A percentile compares a stretch with the other conserved stretches of the same genome.
These are phyloP conservation scores for Sclerotinia borealis DNA, from an alignment of 2,329 filamentous ascomycete genomes.

Conservation along the genomic window DNA sequence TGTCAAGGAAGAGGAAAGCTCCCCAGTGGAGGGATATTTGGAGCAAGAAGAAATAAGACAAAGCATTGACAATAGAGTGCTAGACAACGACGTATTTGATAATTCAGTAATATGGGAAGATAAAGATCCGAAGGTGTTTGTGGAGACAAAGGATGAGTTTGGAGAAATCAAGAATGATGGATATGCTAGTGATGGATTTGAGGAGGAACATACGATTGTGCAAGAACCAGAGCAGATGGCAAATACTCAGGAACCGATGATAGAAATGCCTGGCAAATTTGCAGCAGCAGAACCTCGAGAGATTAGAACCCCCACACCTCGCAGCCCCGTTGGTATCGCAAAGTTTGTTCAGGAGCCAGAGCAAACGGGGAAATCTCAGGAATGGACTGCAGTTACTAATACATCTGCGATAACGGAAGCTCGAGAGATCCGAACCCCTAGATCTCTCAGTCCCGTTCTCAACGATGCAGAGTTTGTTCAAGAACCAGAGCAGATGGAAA, in stretches of 20 bases:
- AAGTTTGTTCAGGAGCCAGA: not conserved
- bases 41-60: slow-evolving; percentile 37
- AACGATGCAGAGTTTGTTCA: not conserved
- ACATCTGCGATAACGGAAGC: not conserved
- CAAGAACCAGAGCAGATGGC: slow-evolving; percentile 20
- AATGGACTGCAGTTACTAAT: not conserved
- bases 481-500: not conserved
- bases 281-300: not conserved
- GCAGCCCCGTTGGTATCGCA: not conserved
- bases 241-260: slow-evolving; percentile 9
- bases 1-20: slow-evolving; percentile 35
- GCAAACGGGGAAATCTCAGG: not conserved
- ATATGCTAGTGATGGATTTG: slow-evolving; percentile 28
- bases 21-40: slow-evolving; percentile 32
- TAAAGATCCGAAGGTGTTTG: slow-evolving; percentile 33
- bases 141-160: slow-evolving; percentile 25
- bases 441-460: not conserved
- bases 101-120: slow-evolving; percentile 41
- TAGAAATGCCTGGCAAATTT: not conserved
- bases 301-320: not conserved
- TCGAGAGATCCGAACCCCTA: not conserved
- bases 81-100: slow-evolving; percentile 41
- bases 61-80: slow-evolving; percentile 36
- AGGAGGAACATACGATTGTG: slow-evolving; percentile 25
- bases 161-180: not conserved